phyloP scores from a whole-genome alignment of 257 asterid genomes.

The Solanum megistacrolobum region DNA sequence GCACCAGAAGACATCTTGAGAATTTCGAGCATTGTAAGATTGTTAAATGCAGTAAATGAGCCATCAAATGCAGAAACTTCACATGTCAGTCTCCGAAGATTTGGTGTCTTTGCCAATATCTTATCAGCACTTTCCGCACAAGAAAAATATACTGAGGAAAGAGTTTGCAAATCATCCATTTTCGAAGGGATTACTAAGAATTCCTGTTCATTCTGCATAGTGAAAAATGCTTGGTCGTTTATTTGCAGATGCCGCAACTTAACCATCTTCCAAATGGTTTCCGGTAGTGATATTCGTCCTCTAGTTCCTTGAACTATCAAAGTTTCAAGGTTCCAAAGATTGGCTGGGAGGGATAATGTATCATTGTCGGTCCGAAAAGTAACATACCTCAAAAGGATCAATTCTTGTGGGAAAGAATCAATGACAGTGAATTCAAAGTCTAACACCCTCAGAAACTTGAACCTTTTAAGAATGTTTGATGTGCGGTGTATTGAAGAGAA shows the following conservation, averaged over 20 bases:
- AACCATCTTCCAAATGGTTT: background rate
- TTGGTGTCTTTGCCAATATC: background rate
- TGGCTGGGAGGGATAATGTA: background rate
- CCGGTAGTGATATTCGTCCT: background rate
- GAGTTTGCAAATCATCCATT: background rate
- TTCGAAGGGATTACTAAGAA: background rate
- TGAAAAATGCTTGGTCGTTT: background rate
- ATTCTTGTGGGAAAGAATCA: background rate
- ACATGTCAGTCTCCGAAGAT: background rate
- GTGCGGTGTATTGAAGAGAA: background rate
- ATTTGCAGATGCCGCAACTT: background rate
- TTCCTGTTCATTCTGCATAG: background rate
- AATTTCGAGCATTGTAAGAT: background rate
- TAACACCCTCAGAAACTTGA: background rate
- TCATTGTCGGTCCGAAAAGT: background rate
- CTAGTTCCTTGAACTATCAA: background rate
- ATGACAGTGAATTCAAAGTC: background rate
- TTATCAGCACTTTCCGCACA: background rate
- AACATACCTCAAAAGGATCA: slow-evolving; percentile 1
- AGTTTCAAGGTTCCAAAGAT: slow-evolving; percentile 9
- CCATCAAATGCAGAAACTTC: background rate
- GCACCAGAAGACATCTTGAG: background rate
- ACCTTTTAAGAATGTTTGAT: background rate
- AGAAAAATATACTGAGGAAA: background rate
- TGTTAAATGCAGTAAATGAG: background rate